A percentile compares a stretch with the other conserved stretches of the same genome.
These are phyloP conservation scores for Haematococcus lacustris DNA, from an alignment of 139 green algal genomes.

Conservation along the genomic window DNA sequence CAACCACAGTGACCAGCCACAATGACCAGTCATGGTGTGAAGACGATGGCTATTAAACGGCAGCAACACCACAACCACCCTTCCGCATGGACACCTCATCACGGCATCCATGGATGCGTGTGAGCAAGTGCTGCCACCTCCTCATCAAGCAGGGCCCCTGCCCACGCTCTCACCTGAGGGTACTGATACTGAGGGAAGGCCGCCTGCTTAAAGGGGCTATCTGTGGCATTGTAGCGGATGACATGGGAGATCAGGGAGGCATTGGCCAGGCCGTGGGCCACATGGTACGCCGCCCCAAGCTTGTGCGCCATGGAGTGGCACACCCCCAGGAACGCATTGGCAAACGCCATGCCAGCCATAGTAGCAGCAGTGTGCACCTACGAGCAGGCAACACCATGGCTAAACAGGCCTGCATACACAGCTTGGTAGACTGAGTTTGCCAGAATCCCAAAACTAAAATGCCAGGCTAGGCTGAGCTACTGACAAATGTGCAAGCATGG, in stretches of 20 bases:
- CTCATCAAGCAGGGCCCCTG: background rate
- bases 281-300: conserved; percentile 46
- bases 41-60: conserved; percentile 1
- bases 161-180: conserved; percentile 19
- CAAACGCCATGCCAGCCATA: conserved; percentile 73
- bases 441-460: no score
- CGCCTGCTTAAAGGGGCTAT: conserved; percentile 58
- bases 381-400: no score
- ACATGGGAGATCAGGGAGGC: conserved; percentile 60
- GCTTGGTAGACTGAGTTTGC: no score
- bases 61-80: no score
- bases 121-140: no score
- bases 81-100: no score
- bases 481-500: no score
- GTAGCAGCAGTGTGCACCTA: conserved; percentile 56
- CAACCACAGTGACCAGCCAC: background rate
- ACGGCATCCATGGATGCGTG: no score
- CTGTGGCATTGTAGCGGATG: conserved; percentile 63
- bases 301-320: conserved; percentile 66
- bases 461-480: no score
- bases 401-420: no score
- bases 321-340: conserved; percentile 69
- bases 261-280: conserved; percentile 63
- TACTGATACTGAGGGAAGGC: conserved; percentile 67
- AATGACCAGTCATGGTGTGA: background rate